Evolutionary conservation across 495 filamentous ascomycete species (phyloP).

Genomic region (Penicillium steckii): DNA sequence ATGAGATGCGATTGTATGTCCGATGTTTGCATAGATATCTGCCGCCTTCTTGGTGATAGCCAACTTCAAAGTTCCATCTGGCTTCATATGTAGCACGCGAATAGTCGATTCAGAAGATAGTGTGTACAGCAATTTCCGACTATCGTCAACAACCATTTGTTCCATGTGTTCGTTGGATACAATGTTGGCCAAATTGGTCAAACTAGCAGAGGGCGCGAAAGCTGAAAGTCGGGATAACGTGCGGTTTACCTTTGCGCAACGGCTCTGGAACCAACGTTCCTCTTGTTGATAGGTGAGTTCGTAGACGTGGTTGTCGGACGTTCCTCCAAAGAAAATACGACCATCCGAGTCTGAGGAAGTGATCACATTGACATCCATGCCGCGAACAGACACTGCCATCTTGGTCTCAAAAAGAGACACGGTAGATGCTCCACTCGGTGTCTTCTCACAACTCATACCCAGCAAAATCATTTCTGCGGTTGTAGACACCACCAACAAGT

Average conservation of each 20-base stretch:
- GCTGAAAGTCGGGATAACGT: conserved; percentile 72
- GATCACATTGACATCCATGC: conserved; percentile 71
- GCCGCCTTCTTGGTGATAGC: conserved; percentile 56
- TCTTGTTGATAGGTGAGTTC: conserved; percentile 95
- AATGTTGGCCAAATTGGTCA: conserved; percentile 40
- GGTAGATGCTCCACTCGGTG: conserved; percentile 60
- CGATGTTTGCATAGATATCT: conserved; percentile 63
- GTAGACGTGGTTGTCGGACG: conserved; percentile 77
- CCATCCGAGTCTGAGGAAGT: conserved; percentile 73
- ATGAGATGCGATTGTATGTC: conserved; percentile 71
- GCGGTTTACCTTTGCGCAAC: conserved; percentile 81
- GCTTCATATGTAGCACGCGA: conserved; percentile 75
- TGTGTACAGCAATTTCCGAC: conserved; percentile 82
- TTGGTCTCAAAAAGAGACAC: conserved; percentile 80
- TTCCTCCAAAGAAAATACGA: conserved; percentile 89
- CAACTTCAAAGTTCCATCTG: conserved; percentile 48
- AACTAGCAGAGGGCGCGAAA: conserved; percentile 59
- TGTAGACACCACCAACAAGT: conserved; percentile 86
- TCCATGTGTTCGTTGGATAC: conserved; percentile 58
- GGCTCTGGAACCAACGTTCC: conserved; percentile 89
- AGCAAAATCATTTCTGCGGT: conserved; percentile 78
- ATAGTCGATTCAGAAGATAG: conserved; percentile 84
- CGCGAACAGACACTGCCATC: conserved; percentile 72
- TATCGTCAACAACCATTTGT: conserved; percentile 85
- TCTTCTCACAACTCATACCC: conserved; percentile 65